Evolutionary conservation across 1,139 yeast species (phyloP).

Genomic region (Protomyces macrosporus): DNA sequence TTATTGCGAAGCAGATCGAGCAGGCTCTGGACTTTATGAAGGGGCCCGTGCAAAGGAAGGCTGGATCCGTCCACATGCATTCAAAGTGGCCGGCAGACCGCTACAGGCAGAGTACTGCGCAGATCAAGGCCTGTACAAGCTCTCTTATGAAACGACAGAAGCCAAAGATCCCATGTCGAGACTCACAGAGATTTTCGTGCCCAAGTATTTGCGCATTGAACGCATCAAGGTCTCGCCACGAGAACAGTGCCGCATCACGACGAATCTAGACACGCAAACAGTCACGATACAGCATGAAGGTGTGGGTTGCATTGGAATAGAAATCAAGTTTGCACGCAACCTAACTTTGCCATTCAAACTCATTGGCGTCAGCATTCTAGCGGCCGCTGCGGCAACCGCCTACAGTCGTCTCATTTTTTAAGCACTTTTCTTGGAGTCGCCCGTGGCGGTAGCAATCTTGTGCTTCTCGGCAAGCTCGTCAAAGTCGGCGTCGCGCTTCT

Average conservation of each 20-base stretch:
- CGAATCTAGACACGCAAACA: neutral
- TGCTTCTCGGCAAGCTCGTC: conserved; percentile 61
- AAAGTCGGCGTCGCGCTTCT: conserved; percentile 50
- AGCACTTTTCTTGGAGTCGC: conserved; percentile 3
- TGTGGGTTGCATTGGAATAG: neutral
- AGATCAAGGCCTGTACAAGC: conserved; percentile 34
- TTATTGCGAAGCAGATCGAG: conserved; percentile 43
- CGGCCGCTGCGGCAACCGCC: neutral
- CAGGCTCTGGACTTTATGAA: neutral
- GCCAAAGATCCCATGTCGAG: neutral
- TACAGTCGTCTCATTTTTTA: neutral
- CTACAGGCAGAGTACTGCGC: conserved; percentile 36
- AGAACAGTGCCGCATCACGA: neutral
- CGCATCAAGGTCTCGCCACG: neutral
- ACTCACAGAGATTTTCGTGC: conserved; percentile 56
- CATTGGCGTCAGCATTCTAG: neutral
- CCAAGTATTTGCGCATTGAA: conserved; percentile 36
- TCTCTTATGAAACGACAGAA: conserved; percentile 33
- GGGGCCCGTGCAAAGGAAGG: conserved; percentile 41
- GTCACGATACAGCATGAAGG: neutral
- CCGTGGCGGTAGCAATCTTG: conserved; percentile 37
- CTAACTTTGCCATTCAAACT: neutral
- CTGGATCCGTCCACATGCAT: conserved; percentile 40
- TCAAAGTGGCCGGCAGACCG: conserved; percentile 37
- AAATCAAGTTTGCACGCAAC: neutral